Evolutionary conservation across 1,139 yeast genomes (phyloP).

Genomic region (Blastobotrys serpentis): DNA sequence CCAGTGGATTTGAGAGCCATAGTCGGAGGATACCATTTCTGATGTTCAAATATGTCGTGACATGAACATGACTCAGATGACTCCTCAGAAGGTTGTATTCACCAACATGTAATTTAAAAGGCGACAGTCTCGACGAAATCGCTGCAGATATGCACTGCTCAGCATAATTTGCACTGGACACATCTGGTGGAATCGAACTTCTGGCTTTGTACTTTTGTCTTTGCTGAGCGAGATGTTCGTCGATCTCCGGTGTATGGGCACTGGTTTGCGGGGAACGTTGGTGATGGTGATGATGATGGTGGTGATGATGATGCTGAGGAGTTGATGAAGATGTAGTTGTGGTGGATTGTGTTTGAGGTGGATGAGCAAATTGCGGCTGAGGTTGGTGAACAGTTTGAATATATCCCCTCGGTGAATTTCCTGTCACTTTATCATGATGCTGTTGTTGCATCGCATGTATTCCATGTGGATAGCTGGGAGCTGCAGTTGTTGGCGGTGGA

Average conservation of each 20-base stretch:
- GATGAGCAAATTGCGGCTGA: constrained; percentile 22
- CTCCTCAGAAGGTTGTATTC: constrained; percentile 41
- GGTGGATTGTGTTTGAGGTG: constrained; percentile 19
- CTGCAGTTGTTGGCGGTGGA: constrained; percentile 14
- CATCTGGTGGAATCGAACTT: constrained; percentile 43
- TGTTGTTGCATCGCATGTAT: constrained; percentile 11
- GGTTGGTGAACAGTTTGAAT: constrained; percentile 21
- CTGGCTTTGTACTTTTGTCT: constrained; percentile 40
- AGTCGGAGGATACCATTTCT: constrained; percentile 45
- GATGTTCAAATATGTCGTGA: constrained; percentile 44
- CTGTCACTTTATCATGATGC: constrained; percentile 18
- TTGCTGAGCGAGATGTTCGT: constrained; percentile 21
- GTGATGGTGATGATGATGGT: constrained; percentile 15
- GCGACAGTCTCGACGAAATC: constrained; percentile 42
- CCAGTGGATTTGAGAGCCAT: constrained; percentile 47
- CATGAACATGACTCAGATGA: constrained; percentile 39
- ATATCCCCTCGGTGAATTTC: constrained; percentile 11
- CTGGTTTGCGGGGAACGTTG: constrained; percentile 10
- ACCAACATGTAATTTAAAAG: constrained; percentile 38
- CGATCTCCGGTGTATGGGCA: constrained; percentile 20
- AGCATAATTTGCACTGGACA: constrained; percentile 40
- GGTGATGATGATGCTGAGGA: constrained; percentile 22
- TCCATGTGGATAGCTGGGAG: too few relatives aligned
- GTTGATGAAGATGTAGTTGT: constrained; percentile 6
- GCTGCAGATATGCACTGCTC: constrained; percentile 45